These are phyloP conservation scores for Penstemon davidsonii DNA, from an alignment of 257 asterid species.

Conservation along the genomic window DNA sequence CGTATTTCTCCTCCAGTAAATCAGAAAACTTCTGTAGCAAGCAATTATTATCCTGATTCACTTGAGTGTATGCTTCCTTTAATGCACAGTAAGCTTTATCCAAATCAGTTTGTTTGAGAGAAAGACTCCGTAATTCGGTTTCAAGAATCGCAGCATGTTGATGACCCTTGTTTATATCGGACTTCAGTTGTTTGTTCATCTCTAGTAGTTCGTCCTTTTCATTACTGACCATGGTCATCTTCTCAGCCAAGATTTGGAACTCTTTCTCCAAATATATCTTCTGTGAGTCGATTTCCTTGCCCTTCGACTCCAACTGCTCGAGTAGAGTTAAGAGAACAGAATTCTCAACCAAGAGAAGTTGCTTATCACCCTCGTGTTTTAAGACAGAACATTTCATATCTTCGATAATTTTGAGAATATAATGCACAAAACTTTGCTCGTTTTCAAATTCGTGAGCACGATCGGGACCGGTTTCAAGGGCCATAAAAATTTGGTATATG, in stretches of 20 bases:
- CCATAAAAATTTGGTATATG: conserved; percentile 68
- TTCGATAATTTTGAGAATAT: conserved; percentile 54
- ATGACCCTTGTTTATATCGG: conserved; percentile 42
- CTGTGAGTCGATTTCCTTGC: conserved; percentile 58
- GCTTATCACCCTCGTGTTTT: conserved; percentile 65
- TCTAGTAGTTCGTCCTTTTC: conserved; percentile 61
- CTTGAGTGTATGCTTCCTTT: conserved; percentile 42
- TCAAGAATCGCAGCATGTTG: conserved; percentile 43
- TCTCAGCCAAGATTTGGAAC: conserved; percentile 43
- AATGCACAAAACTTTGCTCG: conserved; percentile 53
- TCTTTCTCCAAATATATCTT: conserved; percentile 58
- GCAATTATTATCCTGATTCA: conserved; percentile 54
- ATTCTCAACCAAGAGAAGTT: conserved; percentile 68
- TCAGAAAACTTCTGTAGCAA: conserved; percentile 55
- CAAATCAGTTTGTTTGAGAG: conserved; percentile 47
- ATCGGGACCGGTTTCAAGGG: conserved; percentile 48
- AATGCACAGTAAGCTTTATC: conserved; percentile 48
- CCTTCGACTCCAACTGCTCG: conserved; percentile 70
- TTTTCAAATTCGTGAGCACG: conserved; percentile 40
- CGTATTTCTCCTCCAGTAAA: conserved; percentile 55
- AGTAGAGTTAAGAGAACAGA: conserved; percentile 69
- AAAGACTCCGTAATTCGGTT: conserved; percentile 51
- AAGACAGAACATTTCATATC: conserved; percentile 50
- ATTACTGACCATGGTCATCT: conserved; percentile 45
- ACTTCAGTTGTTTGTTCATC: conserved; percentile 53